Evolutionary conservation across 2,329 filamentous ascomycete species (phyloP).

Genomic region (Diplodia sapinea): DNA sequence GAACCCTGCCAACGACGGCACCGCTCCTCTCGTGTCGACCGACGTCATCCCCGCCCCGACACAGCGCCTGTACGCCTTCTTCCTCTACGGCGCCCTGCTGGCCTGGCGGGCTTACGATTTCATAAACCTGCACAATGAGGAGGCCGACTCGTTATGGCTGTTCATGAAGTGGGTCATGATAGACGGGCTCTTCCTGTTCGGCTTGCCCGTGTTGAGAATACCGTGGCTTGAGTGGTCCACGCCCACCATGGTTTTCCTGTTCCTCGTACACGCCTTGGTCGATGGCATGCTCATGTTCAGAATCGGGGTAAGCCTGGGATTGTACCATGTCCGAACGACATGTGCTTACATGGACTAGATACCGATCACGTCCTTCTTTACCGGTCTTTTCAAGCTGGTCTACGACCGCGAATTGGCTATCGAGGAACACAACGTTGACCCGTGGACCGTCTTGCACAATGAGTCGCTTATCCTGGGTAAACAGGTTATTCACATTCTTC

Average conservation of each 20-base stretch:
- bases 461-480: constrained; percentile 92
- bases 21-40: constrained; percentile 75
- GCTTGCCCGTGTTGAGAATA: constrained; percentile 84
- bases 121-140: constrained; percentile 75
- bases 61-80: constrained; percentile 84
- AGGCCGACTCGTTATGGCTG: constrained; percentile 83
- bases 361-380: constrained; percentile 74
- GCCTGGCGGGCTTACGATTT: constrained; percentile 90
- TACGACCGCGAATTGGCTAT: constrained; percentile 94
- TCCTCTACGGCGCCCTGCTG: constrained; percentile 76
- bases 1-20: constrained; percentile 30
- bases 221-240: constrained; percentile 95
- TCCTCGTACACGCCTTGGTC: constrained; percentile 71
- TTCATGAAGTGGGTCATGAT: constrained; percentile 94
- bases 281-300: constrained; percentile 94
- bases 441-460: constrained; percentile 86
- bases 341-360: constrained; percentile 56
- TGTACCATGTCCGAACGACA: neutral
- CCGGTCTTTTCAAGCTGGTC: constrained; percentile 76
- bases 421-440: constrained; percentile 90
- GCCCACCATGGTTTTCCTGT: constrained; percentile 71
- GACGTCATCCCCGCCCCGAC: constrained; percentile 85
- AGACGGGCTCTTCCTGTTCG: constrained; percentile 86
- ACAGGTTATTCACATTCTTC: constrained; percentile 96
- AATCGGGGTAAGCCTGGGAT: constrained; percentile 66